Base-by-base conservation (phyloP, 495 filamentous ascomycete species). In the Pseudomonodictys pantanalensis region DNA sequence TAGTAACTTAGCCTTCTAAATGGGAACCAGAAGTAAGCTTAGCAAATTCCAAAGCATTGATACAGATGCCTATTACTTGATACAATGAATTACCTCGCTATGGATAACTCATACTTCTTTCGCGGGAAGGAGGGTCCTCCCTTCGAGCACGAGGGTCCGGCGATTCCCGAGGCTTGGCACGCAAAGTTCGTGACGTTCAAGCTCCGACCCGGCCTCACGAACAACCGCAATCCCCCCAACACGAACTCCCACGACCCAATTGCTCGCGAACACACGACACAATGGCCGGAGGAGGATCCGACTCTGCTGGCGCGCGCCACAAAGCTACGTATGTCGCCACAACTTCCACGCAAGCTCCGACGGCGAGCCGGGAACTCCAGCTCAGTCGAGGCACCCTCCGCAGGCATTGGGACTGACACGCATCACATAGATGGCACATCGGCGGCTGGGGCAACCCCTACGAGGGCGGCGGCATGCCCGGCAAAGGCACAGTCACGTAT, bases 361-460 rank as follows among this genome's bases (percentile, higher is more conserved):
- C 38, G 12, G 5, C 20, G 15, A 12, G 15, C 15, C 15, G 15
- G 15, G 38, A 12, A 41, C 12, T 18, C 20, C 32, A 15, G 38
- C 38, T 18, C 3, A n/a, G 38, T 7, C 32, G 32, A 35, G 8
- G 8, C 15, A 35, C 15, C 32, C 32, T 15, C 38, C 20, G 4
- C 12, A 41, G 3, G 3, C 38, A 15, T 3, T 15, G 38, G n/a
- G 24, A 28, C 46, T 41, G 20, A 29, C 12, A 23, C n/a, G 29
- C n/a, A 4, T 33, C 24, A 28, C 47, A 29, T 32, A 63, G 60
- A 20, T 63, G 28, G 11, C 53, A 63, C 46, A 63, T 63, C 39
- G 60, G 60, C 42, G 53, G 20, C 25, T 63, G 60, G 60, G 60
- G 60, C 33, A 58, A 63, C 41, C 60, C 60, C 20, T 63, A 57